Base-by-base conservation (phyloP, 2,329 filamentous ascomycete species). In the Aspergillus pseudonomiae region DNA sequence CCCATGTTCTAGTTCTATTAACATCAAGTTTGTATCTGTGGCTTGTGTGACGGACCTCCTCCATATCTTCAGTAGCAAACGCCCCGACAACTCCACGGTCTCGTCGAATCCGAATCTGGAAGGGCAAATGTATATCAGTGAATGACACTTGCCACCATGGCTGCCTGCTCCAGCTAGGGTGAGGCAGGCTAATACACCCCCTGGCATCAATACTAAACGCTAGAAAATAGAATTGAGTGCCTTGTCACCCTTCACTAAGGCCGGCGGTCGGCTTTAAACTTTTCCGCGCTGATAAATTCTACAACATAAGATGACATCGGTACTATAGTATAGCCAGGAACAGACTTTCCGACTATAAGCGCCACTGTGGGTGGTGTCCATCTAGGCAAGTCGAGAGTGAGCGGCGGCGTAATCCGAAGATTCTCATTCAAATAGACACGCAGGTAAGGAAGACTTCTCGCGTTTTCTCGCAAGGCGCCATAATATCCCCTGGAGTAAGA, bases 81-180 rank as follows among this genome's bases (percentile, higher is more conserved):
- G 53, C 0, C 63, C 66, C 0, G 60, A 62, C n/a, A 46, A 61
- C 53, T 62, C 68, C 46, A 70, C 67, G 1, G 56, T 50, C 9
- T 72, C 69, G 68, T 60, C 71, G 75, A 80, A 0, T 70, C 69
- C 1, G 68, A 66, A 41, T 48, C 57, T 2, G 72, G 71, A 41
- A 79, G 65, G 1, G 73, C 73, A 73, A 82, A 80, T 14, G 82
- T 77, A 57, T 80, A 83, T 0, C 78, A 72, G 65, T 81, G 78
- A 0, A 84, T 71, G 19, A 83, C 65, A 1, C 77, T 78, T 1
- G 80, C 80, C 19, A 83, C 32, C 1, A 81, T 61, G 6, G 84
- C 78, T 2, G 76, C 77, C 64, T 84, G 80, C 66, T 84, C 82
- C 2, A 84, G 68, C 62, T 82, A 78, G 14, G 14, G 67, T 72